phyloP scores from a whole-genome alignment of 2,329 filamentous ascomycete species.

The Rachicladosporium sp. region DNA sequence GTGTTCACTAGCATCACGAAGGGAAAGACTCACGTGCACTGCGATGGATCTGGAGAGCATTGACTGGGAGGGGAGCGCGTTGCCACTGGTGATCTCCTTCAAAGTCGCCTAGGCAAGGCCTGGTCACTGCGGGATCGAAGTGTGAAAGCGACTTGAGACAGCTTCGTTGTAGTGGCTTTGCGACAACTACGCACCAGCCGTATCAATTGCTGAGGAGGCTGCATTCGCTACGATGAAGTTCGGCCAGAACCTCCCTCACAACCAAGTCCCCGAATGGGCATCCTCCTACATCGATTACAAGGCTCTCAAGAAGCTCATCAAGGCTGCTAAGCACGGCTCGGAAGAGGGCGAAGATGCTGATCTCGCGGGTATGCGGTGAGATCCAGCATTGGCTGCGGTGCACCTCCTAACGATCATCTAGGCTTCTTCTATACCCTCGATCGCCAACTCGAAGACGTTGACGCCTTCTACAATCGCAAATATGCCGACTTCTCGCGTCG shows the following conservation, averaged over 20 bases:
- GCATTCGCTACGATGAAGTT: slow-evolving; percentile 29
- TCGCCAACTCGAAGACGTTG: slow-evolving; percentile 92
- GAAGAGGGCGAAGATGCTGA: slow-evolving; percentile 66
- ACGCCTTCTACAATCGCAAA: slow-evolving; percentile 94
- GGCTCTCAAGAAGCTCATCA: slow-evolving; percentile 89
- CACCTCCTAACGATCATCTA: slow-evolving; percentile 31
- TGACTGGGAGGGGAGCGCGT: too few species aligned
- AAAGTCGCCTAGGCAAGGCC: not conserved
- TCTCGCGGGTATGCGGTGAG: slow-evolving; percentile 63
- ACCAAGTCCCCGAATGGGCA: slow-evolving; percentile 81
- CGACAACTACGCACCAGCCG: not conserved
- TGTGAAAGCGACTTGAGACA: not conserved
- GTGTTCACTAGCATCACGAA: too few species aligned
- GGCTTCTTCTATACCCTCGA: slow-evolving; percentile 96
- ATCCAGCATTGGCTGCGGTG: slow-evolving; percentile 5
- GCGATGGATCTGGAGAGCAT: too few species aligned
- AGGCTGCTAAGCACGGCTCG: slow-evolving; percentile 48
- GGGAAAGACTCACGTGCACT: too few species aligned
- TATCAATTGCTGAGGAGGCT: too few species aligned
- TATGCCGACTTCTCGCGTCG: slow-evolving; percentile 73
- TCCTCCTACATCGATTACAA: slow-evolving; percentile 81
- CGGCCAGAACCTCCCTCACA: slow-evolving; percentile 52
- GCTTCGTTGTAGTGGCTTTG: not conserved
- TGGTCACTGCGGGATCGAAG: slow-evolving; percentile 1
- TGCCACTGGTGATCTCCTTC: too few species aligned